phyloP scores from a whole-genome alignment of 2,329 filamentous ascomycete species.

The Zymoseptoria crescenta region DNA sequence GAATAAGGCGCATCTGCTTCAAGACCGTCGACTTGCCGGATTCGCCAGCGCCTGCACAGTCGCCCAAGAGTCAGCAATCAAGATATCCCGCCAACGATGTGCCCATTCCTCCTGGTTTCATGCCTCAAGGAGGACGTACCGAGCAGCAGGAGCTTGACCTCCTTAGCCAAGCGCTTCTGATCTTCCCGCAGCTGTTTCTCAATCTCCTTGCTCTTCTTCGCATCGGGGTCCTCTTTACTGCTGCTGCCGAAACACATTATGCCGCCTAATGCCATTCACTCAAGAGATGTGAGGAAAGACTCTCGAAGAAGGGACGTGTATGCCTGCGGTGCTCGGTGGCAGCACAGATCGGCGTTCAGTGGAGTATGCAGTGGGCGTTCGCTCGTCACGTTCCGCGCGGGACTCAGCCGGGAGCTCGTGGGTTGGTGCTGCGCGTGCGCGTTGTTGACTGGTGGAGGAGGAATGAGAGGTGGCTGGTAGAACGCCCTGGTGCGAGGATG shows the following conservation, averaged over 20 bases:
- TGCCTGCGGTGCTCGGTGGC: background rate
- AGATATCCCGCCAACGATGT: background rate
- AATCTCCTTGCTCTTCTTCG: slow-evolving; percentile 58
- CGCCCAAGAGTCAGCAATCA: slow-evolving; percentile 22
- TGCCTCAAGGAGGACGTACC: slow-evolving; percentile 48
- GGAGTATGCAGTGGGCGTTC: background rate
- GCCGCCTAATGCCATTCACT: slow-evolving; percentile 18
- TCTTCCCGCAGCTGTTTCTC: slow-evolving; percentile 79
- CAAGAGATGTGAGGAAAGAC: background rate
- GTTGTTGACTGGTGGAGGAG: background rate
- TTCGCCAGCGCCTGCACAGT: slow-evolving; percentile 71
- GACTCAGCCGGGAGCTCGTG: background rate
- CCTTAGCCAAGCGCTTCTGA: slow-evolving; percentile 75
- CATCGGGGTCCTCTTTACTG: slow-evolving; percentile 41
- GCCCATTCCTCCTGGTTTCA: background rate
- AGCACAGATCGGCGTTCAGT: background rate
- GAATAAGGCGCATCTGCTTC: slow-evolving; percentile 98
- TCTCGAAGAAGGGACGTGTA: background rate
- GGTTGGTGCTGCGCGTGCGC: background rate
- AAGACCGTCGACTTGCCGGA: slow-evolving; percentile 94
- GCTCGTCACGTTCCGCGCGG: background rate
- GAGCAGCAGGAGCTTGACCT: slow-evolving; percentile 88
- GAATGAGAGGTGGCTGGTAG: background rate
- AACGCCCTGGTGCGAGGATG: background rate
- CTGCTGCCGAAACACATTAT: slow-evolving; percentile 46